Base-by-base conservation (phyloP, 73 alveolate species). In the Symbiodinium pilosum region DNA sequence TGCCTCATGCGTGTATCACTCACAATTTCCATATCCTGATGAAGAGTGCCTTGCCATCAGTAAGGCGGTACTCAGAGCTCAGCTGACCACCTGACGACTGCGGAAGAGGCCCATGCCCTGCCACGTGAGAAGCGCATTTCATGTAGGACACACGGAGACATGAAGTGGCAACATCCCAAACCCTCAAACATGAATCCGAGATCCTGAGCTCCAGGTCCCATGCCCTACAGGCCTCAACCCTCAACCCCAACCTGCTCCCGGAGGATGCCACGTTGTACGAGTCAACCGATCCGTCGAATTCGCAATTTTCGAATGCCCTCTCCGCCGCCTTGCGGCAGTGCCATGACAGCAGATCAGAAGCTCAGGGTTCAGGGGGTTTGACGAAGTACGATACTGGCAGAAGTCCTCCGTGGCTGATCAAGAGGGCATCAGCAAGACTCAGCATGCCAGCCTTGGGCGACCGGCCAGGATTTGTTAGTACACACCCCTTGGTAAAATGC, bases 271-370 rank as follows among this genome's bases (percentile, higher is more conserved):
- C 77, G 7, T 32, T 36, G 77, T 64, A 64, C 36, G 77, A 64
- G 36, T 64, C 77, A 32, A 21, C 77, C 11, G 77, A 64, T 36
- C 12, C 28, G 11, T 64, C 77, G 36, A 64, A 64, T 36, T 64
- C 77, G 11, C 77, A 64, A 36, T 64, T 64, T 26, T 64, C 77
- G 41, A 64, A 30, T 2, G 77, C 77, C 40, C 77, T 64, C 11
- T 26, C 38, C 1, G 77, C 77, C 36, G 77, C 77, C 77, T 64
- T 64, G 77, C 77, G 77, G 77, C 77, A 64, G 77, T 64, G 77
- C 77, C 77, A 26, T 20, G 77, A 36, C 39, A 3, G 2, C 4
- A 12, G 2, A 54, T 47, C 8, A 47, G 71, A 54, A 54, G 71
- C n/a, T n/a, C n/a, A n/a, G n/a, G n/a, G n/a, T n/a, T n/a, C n/a